These are phyloP conservation scores for Davidsoniella virescens DNA, from an alignment of 2,329 filamentous ascomycete species.

Conservation along the genomic window DNA sequence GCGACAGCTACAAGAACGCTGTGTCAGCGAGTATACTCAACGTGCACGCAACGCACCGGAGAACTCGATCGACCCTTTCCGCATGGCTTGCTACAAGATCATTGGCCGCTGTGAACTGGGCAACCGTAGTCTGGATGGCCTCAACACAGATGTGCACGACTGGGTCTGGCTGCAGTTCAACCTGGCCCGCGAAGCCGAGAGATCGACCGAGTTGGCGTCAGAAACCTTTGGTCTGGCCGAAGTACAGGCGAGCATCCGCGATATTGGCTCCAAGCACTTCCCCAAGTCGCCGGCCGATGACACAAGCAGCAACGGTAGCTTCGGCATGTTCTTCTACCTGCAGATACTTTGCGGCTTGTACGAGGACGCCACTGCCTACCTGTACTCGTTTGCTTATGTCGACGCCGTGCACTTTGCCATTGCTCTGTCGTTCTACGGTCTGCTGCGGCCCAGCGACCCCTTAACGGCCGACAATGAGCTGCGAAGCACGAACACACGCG, in stretches of 20 bases:
- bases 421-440: slow-evolving; percentile 72
- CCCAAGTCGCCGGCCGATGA: slow-evolving; percentile 65
- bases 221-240: slow-evolving; percentile 49
- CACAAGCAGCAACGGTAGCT: slow-evolving; percentile 41
- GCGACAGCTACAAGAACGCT: slow-evolving; percentile 67
- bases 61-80: slow-evolving; percentile 80
- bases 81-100: slow-evolving; percentile 95
- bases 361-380: slow-evolving; percentile 78
- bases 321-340: slow-evolving; percentile 85
- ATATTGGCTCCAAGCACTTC: slow-evolving; percentile 87
- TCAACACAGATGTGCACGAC: slow-evolving; percentile 50
- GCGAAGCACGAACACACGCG: slow-evolving; percentile 47
- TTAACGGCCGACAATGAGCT: slow-evolving; percentile 56
- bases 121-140: slow-evolving; percentile 45
- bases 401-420: slow-evolving; percentile 92
- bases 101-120: slow-evolving; percentile 62
- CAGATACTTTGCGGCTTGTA: slow-evolving; percentile 85
- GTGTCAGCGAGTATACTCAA: slow-evolving; percentile 79
- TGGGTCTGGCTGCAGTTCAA: slow-evolving; percentile 61
- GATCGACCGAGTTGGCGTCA: slow-evolving; percentile 45
- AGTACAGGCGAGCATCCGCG: slow-evolving; percentile 64
- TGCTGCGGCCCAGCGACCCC: slow-evolving; percentile 75
- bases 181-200: slow-evolving; percentile 48
- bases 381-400: slow-evolving; percentile 82
- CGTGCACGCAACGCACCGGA: slow-evolving; percentile 70